Evolutionary conservation across 2,329 filamentous ascomycete species (phyloP).

Genomic region (Fusarium sp.): DNA sequence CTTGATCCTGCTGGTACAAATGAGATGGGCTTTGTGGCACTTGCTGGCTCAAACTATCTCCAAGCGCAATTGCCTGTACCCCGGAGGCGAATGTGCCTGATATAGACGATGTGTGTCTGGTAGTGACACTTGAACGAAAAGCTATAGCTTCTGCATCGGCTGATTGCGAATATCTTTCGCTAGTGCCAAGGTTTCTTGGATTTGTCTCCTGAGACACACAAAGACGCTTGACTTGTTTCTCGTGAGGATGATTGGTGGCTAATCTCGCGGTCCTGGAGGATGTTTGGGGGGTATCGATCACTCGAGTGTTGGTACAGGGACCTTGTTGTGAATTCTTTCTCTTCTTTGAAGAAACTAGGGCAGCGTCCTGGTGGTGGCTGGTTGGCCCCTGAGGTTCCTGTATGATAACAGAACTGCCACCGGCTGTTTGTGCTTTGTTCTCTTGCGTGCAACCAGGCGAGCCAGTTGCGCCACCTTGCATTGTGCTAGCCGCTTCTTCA

Average conservation of each 20-base stretch:
- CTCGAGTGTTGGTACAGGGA: not conserved
- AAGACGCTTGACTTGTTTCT: slow-evolving; percentile 41
- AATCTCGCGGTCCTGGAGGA: not conserved
- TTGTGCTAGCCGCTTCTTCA: not conserved
- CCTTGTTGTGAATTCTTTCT: slow-evolving; percentile 16
- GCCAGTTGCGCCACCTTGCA: not conserved
- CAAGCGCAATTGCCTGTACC: slow-evolving; percentile 3
- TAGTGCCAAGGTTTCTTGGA: slow-evolving; percentile 12
- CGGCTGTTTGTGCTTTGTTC: not conserved
- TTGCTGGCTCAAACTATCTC: slow-evolving; percentile 1
- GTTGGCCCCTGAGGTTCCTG: not conserved
- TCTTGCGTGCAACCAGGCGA: not conserved
- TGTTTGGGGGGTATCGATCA: not conserved
- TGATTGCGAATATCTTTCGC: slow-evolving; percentile 13
- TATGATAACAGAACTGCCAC: not conserved
- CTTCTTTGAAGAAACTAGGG: slow-evolving; percentile 8
- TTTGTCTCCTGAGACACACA: slow-evolving; percentile 37
- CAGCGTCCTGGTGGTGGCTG: not conserved
- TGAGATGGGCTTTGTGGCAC: slow-evolving; percentile 13
- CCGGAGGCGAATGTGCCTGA: slow-evolving; percentile 32
- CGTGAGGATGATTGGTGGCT: slow-evolving; percentile 5
- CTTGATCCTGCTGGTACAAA: slow-evolving; percentile 18
- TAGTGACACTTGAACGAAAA: slow-evolving; percentile 20
- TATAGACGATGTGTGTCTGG: slow-evolving; percentile 10
- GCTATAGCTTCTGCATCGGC: slow-evolving; percentile 6